These are phyloP conservation scores for Metroxylon sagu DNA, from an alignment of 176 grass and related monocot species.

Conservation along the genomic window DNA sequence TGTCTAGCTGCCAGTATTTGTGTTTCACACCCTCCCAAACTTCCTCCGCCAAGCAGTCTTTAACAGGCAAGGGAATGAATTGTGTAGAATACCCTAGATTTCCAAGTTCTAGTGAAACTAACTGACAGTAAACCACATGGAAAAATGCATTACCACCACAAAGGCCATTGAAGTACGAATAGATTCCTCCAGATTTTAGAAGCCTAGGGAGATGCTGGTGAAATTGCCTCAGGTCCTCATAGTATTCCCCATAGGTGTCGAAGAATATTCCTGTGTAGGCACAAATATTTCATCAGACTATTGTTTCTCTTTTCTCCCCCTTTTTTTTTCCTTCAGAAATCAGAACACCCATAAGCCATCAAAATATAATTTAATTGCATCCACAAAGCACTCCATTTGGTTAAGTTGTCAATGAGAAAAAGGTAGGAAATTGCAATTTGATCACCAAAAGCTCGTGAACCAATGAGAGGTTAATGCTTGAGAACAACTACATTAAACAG, in stretches of 20 bases:
- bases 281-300: slow-evolving; percentile 1
- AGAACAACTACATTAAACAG: too few relatives aligned
- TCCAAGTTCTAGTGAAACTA: slow-evolving; percentile 58
- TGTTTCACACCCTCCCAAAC: slow-evolving; percentile 76
- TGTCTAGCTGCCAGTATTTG: slow-evolving; percentile 92
- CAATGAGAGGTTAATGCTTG: too few relatives aligned
- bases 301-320: too few relatives aligned
- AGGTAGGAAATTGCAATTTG: too few relatives aligned
- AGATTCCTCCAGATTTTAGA: slow-evolving; percentile 62
- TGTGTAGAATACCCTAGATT: slow-evolving; percentile 68
- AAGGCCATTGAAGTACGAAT: slow-evolving; percentile 93
- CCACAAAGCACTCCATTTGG: too few relatives aligned
- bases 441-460: too few relatives aligned
- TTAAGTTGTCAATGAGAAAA: neutral
- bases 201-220: slow-evolving; percentile 67
- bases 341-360: too few relatives aligned
- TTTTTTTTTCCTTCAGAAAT: too few relatives aligned
- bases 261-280: slow-evolving; percentile 61
- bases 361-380: too few relatives aligned
- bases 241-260: slow-evolving; percentile 86
- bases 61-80: slow-evolving; percentile 82
- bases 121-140: slow-evolving; percentile 72
- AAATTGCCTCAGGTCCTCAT: slow-evolving; percentile 81
- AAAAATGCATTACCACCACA: slow-evolving; percentile 95
- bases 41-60: slow-evolving; percentile 55